A percentile compares a stretch with the other conserved stretches of the same genome.
Conservation (phyloP, 371 early-diverging fungal genomes). For the Actinomucor elegans region DNA sequence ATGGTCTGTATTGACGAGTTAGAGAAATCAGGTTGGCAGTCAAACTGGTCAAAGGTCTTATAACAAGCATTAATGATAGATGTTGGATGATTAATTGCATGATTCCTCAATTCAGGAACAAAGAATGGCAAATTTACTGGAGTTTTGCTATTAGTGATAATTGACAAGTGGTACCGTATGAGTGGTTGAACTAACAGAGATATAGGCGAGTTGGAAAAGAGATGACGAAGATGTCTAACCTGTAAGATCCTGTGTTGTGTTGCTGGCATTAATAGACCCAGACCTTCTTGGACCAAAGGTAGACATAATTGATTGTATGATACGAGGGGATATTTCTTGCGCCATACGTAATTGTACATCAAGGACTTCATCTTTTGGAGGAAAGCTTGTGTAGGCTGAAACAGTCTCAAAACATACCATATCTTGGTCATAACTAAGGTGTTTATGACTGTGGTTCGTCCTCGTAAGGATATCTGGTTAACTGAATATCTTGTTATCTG, state of each 20-base stretch:
- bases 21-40: background rate
- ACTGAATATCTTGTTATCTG: background rate
- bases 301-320: background rate
- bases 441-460: background rate
- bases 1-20: background rate
- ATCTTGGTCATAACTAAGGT: background rate
- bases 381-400: background rate
- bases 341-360: conserved; percentile 1
- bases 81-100: background rate
- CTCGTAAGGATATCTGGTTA: background rate
- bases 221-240: background rate
- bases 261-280: background rate
- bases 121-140: background rate
- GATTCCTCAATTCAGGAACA: background rate
- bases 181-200: background rate
- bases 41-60: background rate
- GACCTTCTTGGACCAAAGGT: background rate
- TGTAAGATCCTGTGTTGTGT: background rate
- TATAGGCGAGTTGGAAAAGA: background rate
- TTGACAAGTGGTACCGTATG: background rate
- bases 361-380: background rate
- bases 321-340: background rate
- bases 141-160: background rate
- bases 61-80: background rate
- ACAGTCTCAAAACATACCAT: background rate